Evolutionary conservation across 306 rosid species (phyloP).

Genomic region (Senna siamea): DNA sequence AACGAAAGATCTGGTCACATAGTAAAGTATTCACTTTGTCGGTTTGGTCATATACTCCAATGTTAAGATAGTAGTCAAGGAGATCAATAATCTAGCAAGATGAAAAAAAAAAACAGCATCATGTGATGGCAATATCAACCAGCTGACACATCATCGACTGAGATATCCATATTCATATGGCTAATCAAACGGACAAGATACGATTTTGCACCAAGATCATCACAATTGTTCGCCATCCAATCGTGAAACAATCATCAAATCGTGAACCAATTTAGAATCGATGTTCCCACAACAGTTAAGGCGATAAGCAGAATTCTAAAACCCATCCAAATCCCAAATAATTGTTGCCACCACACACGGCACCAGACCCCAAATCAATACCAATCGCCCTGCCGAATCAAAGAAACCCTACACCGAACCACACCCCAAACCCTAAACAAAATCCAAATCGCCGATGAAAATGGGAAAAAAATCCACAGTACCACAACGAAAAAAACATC

Average conservation of each 20-base stretch:
- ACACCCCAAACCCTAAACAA: constrained; percentile 38
- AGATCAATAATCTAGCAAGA: neutral
- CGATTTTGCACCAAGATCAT: too few relatives aligned
- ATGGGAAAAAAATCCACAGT: neutral
- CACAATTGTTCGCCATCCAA: constrained; percentile 13
- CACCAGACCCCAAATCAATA: constrained; percentile 42
- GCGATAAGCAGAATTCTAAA: constrained; percentile 10
- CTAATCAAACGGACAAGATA: constrained; percentile 6
- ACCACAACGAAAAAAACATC: neutral
- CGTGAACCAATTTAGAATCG: neutral
- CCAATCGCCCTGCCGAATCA: constrained; percentile 36
- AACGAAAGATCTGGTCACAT: neutral
- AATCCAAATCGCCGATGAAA: constrained; percentile 24
- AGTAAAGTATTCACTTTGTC: neutral
- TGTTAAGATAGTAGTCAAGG: neutral
- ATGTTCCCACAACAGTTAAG: neutral
- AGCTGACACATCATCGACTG: constrained; percentile 4
- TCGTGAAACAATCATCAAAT: constrained; percentile 9
- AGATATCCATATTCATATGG: neutral
- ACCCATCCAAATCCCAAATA: too few relatives aligned
- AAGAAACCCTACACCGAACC: constrained; percentile 46
- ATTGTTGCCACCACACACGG: neutral
- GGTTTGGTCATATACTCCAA: neutral
- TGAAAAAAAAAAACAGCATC: neutral
- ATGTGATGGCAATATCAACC: neutral